Conservation (phyloP, 2,329 filamentous ascomycete genomes). For the Didymella arachidicola region DNA sequence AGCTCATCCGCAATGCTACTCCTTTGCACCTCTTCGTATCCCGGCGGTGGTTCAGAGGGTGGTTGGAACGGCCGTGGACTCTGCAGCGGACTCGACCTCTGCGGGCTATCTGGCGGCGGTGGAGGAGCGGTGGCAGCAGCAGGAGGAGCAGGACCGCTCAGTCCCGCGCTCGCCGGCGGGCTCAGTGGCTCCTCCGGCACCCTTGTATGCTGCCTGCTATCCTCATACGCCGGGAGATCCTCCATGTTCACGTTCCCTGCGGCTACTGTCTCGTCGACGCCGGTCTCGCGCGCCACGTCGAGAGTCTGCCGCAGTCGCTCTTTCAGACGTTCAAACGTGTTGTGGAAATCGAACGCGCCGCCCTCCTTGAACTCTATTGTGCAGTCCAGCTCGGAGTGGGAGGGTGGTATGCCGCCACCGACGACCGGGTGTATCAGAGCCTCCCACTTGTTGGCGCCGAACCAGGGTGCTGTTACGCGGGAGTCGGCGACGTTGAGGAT, state of each 20-base stretch:
- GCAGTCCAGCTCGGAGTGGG: constrained; percentile 76
- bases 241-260: constrained; percentile 76
- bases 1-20: constrained; percentile 77
- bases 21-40: constrained; percentile 90
- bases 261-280: constrained; percentile 56
- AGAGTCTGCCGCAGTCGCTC: constrained; percentile 83
- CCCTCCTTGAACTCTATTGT: constrained; percentile 93
- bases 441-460: constrained; percentile 90
- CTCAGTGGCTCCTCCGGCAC: constrained; percentile 44
- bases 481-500: constrained; percentile 88
- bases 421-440: constrained; percentile 80
- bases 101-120: constrained; percentile 31
- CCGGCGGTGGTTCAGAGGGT: constrained; percentile 82
- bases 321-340: constrained; percentile 81
- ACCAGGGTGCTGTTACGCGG: constrained; percentile 86
- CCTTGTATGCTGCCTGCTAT: constrained; percentile 54
- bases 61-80: constrained; percentile 52
- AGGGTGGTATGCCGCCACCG: constrained; percentile 81
- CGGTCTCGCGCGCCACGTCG: constrained; percentile 74
- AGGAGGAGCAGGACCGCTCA: constrained; percentile 24
- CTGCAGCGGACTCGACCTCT: constrained; percentile 41
- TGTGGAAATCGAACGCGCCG: constrained; percentile 90
- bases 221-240: constrained; percentile 86
- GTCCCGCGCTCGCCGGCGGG: constrained; percentile 26
- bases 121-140: constrained; percentile 30